These are phyloP conservation scores for Cladorrhinum samala DNA, from an alignment of 495 filamentous ascomycete species.

Conservation along the genomic window DNA sequence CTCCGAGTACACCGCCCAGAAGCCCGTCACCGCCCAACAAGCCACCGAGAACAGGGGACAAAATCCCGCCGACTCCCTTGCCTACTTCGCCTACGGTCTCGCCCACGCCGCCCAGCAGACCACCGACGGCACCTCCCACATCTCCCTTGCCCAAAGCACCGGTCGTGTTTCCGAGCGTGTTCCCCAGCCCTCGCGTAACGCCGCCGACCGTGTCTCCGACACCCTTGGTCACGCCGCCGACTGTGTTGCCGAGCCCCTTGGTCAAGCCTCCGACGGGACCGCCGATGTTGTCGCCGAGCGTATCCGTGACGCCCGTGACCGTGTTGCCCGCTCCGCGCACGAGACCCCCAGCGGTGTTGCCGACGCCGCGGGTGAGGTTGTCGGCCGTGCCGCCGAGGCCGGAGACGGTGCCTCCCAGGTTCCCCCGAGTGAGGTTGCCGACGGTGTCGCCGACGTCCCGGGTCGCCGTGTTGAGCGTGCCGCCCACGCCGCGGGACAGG, in stretches of 20 bases:
- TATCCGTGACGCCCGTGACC: background rate
- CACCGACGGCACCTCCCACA: slow-evolving; percentile 19
- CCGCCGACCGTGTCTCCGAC: slow-evolving; percentile 8
- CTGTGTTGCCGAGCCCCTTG: background rate
- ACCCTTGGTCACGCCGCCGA: background rate
- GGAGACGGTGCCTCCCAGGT: slow-evolving; percentile 11
- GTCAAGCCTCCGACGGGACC: background rate
- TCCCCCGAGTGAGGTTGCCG: background rate
- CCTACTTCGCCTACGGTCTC: slow-evolving; percentile 23
- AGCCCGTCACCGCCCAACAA: background rate
- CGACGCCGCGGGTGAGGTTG: background rate
- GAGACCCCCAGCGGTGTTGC: background rate
- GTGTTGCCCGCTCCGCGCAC: background rate
- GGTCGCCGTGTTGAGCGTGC: background rate
- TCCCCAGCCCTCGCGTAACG: slow-evolving; percentile 3
- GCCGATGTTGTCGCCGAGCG: background rate
- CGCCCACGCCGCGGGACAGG: background rate
- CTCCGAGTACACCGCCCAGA: background rate
- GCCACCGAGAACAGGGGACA: background rate
- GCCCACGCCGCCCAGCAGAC: slow-evolving; percentile 17
- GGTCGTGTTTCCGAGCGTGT: slow-evolving; percentile 20
- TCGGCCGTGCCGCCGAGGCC: background rate
- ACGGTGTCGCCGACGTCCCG: background rate
- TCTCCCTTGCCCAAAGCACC: slow-evolving; percentile 20
- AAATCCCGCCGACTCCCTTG: slow-evolving; percentile 10